Evolutionary conservation across 805 yeast genomes (phyloP).

Genomic region (Metschnikowia amazonensis): DNA sequence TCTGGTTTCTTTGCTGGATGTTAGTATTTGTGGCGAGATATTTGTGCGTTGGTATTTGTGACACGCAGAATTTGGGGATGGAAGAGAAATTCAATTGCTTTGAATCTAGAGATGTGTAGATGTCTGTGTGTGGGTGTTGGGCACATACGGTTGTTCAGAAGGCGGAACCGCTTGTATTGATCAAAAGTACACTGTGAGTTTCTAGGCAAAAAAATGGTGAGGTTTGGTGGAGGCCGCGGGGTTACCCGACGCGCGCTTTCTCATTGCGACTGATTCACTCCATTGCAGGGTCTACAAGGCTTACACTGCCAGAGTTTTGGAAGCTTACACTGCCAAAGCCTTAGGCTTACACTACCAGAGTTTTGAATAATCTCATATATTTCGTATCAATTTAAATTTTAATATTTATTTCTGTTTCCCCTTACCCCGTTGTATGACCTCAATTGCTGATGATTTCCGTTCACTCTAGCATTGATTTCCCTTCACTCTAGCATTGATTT

Average conservation of each 20-base stretch:
- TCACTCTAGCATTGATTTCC: too few relatives aligned
- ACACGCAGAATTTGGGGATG: background rate
- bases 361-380: background rate
- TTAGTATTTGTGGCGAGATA: conserved; percentile 1
- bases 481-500: too few relatives aligned
- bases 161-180: conserved; percentile 9
- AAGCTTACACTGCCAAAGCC: too few relatives aligned
- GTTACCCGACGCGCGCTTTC: conserved; percentile 13
- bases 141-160: conserved; percentile 4
- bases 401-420: too few relatives aligned
- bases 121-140: background rate
- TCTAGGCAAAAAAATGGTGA: conserved; percentile 11
- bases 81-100: background rate
- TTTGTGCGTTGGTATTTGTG: background rate
- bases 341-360: too few relatives aligned
- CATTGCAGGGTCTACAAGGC: too few relatives aligned
- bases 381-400: background rate
- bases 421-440: too few relatives aligned
- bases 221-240: conserved; percentile 13
- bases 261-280: background rate
- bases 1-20: conserved; percentile 21
- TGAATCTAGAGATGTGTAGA: background rate
- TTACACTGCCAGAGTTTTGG: too few relatives aligned
- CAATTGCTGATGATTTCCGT: background rate
- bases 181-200: conserved; percentile 1